Percentiles rank a stretch among this genome's conserved stretches.
Evolutionary conservation across 1,284 basidiomycete genomes (phyloP).

Genomic region (Apiotrichum sp.): DNA sequence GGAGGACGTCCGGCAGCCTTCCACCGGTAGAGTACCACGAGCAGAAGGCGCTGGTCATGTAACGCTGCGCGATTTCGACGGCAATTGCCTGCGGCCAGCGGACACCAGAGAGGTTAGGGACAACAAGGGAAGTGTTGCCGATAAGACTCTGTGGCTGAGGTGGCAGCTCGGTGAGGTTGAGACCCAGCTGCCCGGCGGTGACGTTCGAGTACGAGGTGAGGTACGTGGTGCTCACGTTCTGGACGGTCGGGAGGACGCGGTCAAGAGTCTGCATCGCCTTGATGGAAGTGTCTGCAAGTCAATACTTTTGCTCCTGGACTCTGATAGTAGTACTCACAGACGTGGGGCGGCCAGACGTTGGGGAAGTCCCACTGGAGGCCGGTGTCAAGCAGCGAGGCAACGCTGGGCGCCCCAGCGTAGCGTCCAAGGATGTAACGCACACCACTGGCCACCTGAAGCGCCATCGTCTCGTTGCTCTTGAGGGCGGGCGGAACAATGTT

Average conservation of each 20-base stretch:
- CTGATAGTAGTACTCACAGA: slow-evolving; percentile 44
- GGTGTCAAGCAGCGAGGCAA: slow-evolving; percentile 63
- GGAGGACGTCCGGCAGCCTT: slow-evolving; percentile 61
- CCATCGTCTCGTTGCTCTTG: slow-evolving; percentile 51
- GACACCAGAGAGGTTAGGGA: not conserved
- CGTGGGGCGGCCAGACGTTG: slow-evolving; percentile 64
- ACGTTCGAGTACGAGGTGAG: slow-evolving; percentile 48
- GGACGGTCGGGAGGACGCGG: slow-evolving; percentile 29
- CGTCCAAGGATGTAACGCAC: slow-evolving; percentile 70
- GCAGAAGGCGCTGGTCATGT: slow-evolving; percentile 73
- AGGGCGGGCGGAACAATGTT: slow-evolving; percentile 73
- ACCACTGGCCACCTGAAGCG: slow-evolving; percentile 66
- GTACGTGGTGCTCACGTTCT: not conserved
- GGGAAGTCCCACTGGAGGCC: slow-evolving; percentile 68
- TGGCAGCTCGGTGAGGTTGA: slow-evolving; percentile 62
- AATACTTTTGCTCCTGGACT: too few species aligned
- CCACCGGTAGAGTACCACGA: slow-evolving; percentile 79
- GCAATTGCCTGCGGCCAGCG: slow-evolving; percentile 53
- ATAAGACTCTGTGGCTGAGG: slow-evolving; percentile 55
- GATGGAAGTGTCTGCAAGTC: slow-evolving; percentile 57
- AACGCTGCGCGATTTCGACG: slow-evolving; percentile 59
- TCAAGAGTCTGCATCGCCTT: slow-evolving; percentile 59
- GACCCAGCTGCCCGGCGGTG: slow-evolving; percentile 65
- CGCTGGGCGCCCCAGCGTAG: slow-evolving; percentile 71
- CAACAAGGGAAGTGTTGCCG: slow-evolving; percentile 53